phyloP scores from a whole-genome alignment of 257 asterid genomes.

The Avicennia marina region DNA sequence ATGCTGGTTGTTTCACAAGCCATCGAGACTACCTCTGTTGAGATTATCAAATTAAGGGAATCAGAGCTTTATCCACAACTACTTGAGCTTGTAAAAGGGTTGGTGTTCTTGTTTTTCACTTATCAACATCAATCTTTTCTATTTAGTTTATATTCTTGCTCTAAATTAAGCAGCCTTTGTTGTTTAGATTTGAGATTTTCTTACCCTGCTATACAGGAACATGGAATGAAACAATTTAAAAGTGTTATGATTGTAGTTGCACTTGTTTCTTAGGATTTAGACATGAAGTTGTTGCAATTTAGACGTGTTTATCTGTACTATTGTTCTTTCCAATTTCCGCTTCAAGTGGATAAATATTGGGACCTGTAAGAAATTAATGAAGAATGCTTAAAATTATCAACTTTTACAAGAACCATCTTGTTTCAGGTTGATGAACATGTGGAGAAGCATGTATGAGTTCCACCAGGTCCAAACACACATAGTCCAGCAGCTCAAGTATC shows the following conservation, averaged over 20 bases:
- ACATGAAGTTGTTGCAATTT: too few species aligned
- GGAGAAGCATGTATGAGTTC: slow-evolving; percentile 98
- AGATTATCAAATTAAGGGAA: slow-evolving; percentile 79
- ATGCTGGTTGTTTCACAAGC: slow-evolving; percentile 79
- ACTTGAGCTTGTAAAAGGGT: slow-evolving; percentile 77
- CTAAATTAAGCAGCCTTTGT: not conserved
- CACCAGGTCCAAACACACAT: slow-evolving; percentile 95
- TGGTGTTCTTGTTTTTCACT: slow-evolving; percentile 22
- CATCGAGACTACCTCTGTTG: slow-evolving; percentile 72
- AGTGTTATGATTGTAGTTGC: too few species aligned
- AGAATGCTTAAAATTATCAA: not conserved
- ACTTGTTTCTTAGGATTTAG: too few species aligned
- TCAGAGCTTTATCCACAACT: slow-evolving; percentile 84
- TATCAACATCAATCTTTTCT: not conserved
- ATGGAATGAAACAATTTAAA: too few species aligned
- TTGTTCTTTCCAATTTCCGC: too few species aligned
- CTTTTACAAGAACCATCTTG: not conserved
- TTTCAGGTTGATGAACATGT: slow-evolving; percentile 71
- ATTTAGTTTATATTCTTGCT: not conserved
- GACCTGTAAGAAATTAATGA: too few species aligned
- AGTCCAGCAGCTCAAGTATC: slow-evolving; percentile 87
- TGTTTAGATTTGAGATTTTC: too few species aligned
- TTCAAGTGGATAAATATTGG: too few species aligned
- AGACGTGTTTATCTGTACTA: too few species aligned
- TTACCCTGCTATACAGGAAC: too few species aligned